A percentile compares a stretch with the other conserved stretches of the same genome.
phyloP scores from a whole-genome alignment of 139 green algal species.

The Micractinium conductrix region DNA sequence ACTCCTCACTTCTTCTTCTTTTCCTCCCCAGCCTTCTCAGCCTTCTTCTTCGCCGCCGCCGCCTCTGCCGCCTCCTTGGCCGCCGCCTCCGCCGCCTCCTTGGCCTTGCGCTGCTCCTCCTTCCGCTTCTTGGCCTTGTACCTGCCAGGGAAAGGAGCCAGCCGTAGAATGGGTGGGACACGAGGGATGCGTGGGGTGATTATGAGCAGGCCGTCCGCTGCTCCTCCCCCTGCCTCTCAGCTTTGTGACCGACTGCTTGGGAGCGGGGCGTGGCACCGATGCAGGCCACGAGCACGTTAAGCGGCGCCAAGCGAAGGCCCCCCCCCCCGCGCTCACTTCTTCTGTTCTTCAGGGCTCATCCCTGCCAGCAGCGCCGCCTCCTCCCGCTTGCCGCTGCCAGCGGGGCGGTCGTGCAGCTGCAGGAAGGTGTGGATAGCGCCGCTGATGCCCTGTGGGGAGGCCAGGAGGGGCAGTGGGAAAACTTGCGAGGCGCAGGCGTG shows the following conservation, averaged over 20 bases:
- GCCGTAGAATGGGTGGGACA: neutral
- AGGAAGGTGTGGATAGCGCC: conserved; percentile 82
- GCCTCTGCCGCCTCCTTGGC: conserved; percentile 47
- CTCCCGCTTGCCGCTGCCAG: conserved; percentile 27
- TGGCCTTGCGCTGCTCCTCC: conserved; percentile 62
- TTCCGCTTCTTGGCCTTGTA: conserved; percentile 48
- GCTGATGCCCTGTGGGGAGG: conserved; percentile 62
- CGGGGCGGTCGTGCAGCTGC: conserved; percentile 68
- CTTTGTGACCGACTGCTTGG: too few species aligned
- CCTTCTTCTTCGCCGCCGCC: conserved; percentile 50
- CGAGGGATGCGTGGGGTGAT: neutral
- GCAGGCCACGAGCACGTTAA: too few species aligned
- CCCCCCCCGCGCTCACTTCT: conserved; percentile 40
- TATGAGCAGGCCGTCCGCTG: too few species aligned
- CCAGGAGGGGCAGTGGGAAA: neutral
- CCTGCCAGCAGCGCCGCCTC: conserved; percentile 68
- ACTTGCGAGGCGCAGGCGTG: too few species aligned
- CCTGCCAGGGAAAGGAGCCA: neutral
- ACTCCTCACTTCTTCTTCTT: conserved; percentile 42
- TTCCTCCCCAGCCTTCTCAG: conserved; percentile 38
- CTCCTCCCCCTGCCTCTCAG: too few species aligned
- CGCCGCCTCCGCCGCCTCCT: conserved; percentile 51
- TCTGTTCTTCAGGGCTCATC: conserved; percentile 80
- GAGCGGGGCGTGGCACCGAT: too few species aligned
- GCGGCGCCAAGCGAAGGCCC: too few species aligned